These are phyloP conservation scores for Mycosphaerella arachidis DNA, from an alignment of 2,329 filamentous ascomycete species.

Conservation along the genomic window DNA sequence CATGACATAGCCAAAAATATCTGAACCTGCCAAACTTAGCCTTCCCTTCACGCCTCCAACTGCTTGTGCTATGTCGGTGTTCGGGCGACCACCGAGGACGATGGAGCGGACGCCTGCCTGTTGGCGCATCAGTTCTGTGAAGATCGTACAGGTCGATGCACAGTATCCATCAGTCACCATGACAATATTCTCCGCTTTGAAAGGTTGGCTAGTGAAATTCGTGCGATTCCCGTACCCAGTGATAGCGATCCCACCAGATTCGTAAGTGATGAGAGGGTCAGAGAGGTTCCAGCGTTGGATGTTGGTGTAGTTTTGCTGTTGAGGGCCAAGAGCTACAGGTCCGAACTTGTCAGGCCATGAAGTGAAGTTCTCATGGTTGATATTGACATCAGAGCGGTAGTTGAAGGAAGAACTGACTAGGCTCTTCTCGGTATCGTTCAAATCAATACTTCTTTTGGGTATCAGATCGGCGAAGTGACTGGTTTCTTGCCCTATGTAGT, in stretches of 20 bases:
- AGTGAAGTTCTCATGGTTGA: slow-evolving; percentile 48
- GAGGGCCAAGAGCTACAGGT: slow-evolving; percentile 35
- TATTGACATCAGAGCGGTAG: slow-evolving; percentile 43
- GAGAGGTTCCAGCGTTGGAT: slow-evolving; percentile 51
- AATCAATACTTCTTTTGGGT: slow-evolving; percentile 29
- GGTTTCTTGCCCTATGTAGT: slow-evolving; percentile 41
- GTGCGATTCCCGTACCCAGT: slow-evolving; percentile 48
- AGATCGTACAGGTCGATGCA: slow-evolving; percentile 45
- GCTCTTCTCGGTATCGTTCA: slow-evolving; percentile 38
- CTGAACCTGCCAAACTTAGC: too few relatives aligned
- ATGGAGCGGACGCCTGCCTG: slow-evolving; percentile 42
- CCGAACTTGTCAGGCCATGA: slow-evolving; percentile 47
- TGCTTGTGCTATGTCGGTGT: slow-evolving; percentile 40
- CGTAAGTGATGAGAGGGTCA: slow-evolving; percentile 39
- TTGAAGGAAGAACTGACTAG: slow-evolving; percentile 44
- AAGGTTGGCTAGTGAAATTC: slow-evolving; percentile 48
- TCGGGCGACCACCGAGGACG: slow-evolving; percentile 41
- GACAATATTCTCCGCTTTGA: slow-evolving; percentile 55
- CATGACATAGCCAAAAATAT: not conserved
- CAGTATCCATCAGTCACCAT: slow-evolving; percentile 46
- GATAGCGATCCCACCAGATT: slow-evolving; percentile 36
- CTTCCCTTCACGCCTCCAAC: slow-evolving; percentile 45
- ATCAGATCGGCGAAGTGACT: slow-evolving; percentile 33
- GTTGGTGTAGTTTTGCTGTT: slow-evolving; percentile 54
- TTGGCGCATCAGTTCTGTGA: slow-evolving; percentile 43